Evolutionary conservation across 2,329 filamentous ascomycete genomes (phyloP), one percentile per base, ranked within the genome.

Genomic region (Triangularia setosa): DNA sequence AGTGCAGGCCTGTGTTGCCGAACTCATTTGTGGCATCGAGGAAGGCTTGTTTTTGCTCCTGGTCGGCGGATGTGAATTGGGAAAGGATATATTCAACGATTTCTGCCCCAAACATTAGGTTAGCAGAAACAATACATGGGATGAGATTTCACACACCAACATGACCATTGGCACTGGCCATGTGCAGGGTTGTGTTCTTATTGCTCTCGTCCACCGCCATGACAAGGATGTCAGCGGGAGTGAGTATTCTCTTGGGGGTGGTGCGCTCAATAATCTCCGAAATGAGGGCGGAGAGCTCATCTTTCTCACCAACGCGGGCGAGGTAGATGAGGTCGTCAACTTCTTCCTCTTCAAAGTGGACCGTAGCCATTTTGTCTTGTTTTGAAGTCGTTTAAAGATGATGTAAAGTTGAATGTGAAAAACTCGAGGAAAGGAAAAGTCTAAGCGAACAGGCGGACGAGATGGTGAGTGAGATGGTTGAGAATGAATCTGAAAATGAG

Each of bases 251-350:
- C 64, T 55, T 11, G 23, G 9, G n/a, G 24, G 57, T 14, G 25
- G 14, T 52, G 35, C 88, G 84, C 69, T 83, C 78, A 28, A 87
- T 82, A 21, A 96, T 77, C 25, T 81, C 79, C 12, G 83, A 77
- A 60, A 96, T 81, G 8, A 80, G 74, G 33, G 80, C 77, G 1
- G 83, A 79, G 57, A 98, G 81, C 25, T 94, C 90, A 18, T 82
- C 79, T 64, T 87, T 80, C 68, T 97, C 93, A 68, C 92, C 92
- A 0, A 85, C 84, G 40, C 94, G 91, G 2, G 93, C 86, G 70
- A 92, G 87, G 80, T 97, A 97, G 70, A 98, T 86, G 69, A 98
- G 84, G 78, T 98, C 94, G 75, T 97, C 93, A 72, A 96, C 89
- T 76, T 93, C 87, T 61, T 97, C 93, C 74, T 90, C 88, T 58